phyloP scores from a whole-genome alignment of 768 basidiomycete genomes.

The Suillus cothurnatus region DNA sequence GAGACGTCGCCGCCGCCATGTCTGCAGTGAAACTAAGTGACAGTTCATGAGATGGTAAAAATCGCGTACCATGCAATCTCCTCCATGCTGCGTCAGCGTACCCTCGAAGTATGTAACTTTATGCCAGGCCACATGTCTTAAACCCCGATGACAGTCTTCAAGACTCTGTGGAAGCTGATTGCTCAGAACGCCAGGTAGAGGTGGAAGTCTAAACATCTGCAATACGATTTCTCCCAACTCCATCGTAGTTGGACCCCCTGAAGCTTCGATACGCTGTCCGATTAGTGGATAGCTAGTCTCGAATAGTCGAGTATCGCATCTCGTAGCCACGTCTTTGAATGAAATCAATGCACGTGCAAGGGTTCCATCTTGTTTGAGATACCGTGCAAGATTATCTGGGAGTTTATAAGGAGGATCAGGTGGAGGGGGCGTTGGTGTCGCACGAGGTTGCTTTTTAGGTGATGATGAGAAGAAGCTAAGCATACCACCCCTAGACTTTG shows the following conservation, averaged over 20 bases:
- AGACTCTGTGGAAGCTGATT: conserved; percentile 87
- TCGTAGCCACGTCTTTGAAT: conserved; percentile 83
- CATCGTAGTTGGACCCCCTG: conserved; percentile 57
- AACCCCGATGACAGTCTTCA: conserved; percentile 88
- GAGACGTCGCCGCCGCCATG: conserved; percentile 81
- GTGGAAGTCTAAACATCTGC: conserved; percentile 88
- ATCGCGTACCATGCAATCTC: conserved; percentile 81
- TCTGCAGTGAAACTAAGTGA: conserved; percentile 42
- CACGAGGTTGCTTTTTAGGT: conserved; percentile 66
- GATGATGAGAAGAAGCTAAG: conserved; percentile 77
- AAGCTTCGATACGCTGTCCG: conserved; percentile 63
- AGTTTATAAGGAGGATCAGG: conserved; percentile 45
- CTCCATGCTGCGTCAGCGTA: conserved; percentile 88
- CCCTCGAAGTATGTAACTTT: conserved; percentile 95
- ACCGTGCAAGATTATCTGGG: conserved; percentile 78
- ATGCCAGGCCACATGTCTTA: conserved; percentile 91
- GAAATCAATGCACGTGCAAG: conserved; percentile 86
- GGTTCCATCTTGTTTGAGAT: conserved; percentile 83
- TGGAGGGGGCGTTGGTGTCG: conserved; percentile 37
- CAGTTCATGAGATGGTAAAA: neutral
- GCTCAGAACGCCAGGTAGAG: conserved; percentile 78
- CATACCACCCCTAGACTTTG: conserved; percentile 64
- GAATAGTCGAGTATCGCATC: conserved; percentile 83
- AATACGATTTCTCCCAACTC: conserved; percentile 88
- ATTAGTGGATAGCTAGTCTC: conserved; percentile 84